These are phyloP conservation scores for Pigoraptor vietnamica DNA, from an alignment of 78 protist species.

Conservation along the genomic window DNA sequence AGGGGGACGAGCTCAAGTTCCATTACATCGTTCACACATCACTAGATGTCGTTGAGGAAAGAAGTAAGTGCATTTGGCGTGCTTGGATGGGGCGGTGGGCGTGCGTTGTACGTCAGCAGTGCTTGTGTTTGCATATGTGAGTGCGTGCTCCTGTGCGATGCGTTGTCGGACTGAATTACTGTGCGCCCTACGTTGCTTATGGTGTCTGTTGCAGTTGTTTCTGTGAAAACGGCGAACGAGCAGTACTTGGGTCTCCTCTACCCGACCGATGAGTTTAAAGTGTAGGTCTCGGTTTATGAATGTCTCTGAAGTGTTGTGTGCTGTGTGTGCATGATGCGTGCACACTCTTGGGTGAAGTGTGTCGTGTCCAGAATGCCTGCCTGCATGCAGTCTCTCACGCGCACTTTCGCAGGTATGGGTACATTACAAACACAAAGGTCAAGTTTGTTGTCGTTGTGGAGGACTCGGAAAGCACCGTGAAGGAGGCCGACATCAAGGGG, in stretches of 20 bases:
- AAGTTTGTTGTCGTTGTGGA: constrained; percentile 7
- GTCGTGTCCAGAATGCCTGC: neutral
- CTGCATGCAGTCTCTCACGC: neutral
- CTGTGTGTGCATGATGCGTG: neutral
- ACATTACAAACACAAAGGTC: constrained; percentile 5
- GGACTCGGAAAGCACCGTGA: neutral
- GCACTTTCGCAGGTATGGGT: constrained; percentile 6
- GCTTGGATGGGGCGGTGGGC: too few relatives aligned
- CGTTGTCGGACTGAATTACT: neutral
- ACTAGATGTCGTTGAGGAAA: constrained; percentile 19
- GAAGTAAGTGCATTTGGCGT: neutral
- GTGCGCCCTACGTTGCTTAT: too few relatives aligned
- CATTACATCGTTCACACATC: constrained; percentile 18
- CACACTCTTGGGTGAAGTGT: neutral
- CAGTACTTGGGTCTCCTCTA: constrained; percentile 6
- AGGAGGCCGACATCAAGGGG: neutral
- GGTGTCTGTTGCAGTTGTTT: neutral
- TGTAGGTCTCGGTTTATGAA: neutral
- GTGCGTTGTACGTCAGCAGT: neutral
- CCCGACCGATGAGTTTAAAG: constrained; percentile 11
- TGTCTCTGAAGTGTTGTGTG: neutral
- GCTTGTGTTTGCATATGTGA: neutral
- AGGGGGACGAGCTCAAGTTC: neutral
- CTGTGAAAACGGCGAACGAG: neutral
- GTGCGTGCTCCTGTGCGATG: neutral